phyloP scores from a whole-genome alignment of 1,284 basidiomycete genomes.

The Lentinula novae-zelandiae region DNA sequence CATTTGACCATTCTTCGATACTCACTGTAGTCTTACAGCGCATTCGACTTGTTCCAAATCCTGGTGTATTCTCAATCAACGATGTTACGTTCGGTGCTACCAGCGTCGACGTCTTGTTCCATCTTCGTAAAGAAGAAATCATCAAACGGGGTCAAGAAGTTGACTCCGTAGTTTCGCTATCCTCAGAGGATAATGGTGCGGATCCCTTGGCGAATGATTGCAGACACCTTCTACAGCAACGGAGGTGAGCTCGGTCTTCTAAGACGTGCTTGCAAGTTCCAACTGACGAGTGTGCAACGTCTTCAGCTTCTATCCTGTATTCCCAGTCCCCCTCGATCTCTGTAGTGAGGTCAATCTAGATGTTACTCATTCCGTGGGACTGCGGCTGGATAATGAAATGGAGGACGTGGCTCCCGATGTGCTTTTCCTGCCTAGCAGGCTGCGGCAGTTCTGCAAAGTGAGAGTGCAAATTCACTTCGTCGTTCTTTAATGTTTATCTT shows the following conservation, averaged over 20 bases:
- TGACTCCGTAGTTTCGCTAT: constrained; percentile 42
- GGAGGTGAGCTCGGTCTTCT: constrained; percentile 52
- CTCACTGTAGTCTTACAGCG: constrained; percentile 40
- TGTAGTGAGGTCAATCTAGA: constrained; percentile 84
- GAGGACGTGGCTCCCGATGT: constrained; percentile 69
- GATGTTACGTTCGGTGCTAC: constrained; percentile 76
- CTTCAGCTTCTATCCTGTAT: constrained; percentile 89
- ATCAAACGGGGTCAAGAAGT: constrained; percentile 69
- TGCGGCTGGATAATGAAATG: constrained; percentile 42
- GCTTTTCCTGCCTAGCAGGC: constrained; percentile 78
- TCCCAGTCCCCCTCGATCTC: constrained; percentile 77
- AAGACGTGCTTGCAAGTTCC: not conserved
- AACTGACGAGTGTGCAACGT: not conserved
- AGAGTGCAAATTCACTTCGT: constrained; percentile 16
- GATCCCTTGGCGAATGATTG: constrained; percentile 81
- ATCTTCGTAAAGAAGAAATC: constrained; percentile 83
- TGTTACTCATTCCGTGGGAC: constrained; percentile 64
- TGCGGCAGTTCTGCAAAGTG: constrained; percentile 87
- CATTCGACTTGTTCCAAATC: constrained; percentile 83
- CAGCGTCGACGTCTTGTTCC: constrained; percentile 87
- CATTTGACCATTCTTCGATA: not conserved
- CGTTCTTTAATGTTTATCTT: not conserved
- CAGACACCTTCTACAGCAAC: constrained; percentile 81
- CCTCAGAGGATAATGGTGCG: constrained; percentile 42
- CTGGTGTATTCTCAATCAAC: constrained; percentile 82